phyloP scores from a whole-genome alignment of 2,329 filamentous ascomycete genomes.

The Chaetoscypha palmicola region DNA sequence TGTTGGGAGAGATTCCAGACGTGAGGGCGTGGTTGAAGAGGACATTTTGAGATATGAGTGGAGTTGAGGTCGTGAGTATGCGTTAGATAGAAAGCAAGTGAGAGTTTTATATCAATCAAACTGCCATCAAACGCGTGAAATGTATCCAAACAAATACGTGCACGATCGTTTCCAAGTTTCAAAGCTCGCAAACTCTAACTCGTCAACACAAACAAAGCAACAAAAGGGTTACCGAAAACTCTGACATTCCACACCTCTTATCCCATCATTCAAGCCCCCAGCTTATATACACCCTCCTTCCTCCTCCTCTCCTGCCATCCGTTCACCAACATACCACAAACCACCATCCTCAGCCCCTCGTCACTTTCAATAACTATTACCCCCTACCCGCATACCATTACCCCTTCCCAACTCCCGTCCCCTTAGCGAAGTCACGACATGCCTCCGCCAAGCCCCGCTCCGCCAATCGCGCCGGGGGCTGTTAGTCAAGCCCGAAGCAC shows the following conservation, averaged over 20 bases:
- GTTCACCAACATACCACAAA: not conserved
- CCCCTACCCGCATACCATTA: not conserved
- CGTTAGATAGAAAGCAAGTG: not conserved
- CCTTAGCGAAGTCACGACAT: not conserved
- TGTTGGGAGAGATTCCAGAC: not conserved
- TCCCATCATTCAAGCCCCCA: no score
- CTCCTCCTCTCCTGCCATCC: not conserved
- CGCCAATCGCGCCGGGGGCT: not conserved
- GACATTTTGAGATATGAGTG: not conserved
- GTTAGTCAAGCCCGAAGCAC: not conserved
- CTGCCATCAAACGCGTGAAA: no score
- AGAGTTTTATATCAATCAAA: no score
- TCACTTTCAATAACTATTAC: not conserved
- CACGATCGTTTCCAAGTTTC: no score
- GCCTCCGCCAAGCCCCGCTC: not conserved
- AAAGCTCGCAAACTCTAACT: no score
- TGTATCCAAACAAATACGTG: no score
- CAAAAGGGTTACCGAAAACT: not conserved
- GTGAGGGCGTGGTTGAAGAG: not conserved
- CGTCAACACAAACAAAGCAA: not conserved
- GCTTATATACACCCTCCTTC: constrained; percentile 1
- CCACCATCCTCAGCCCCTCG: not conserved
- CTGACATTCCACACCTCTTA: not conserved
- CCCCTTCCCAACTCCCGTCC: not conserved
- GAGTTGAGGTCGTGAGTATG: not conserved